Evolutionary conservation across 306 rosid species (phyloP).

Genomic region (Adenanthera pavonina): DNA sequence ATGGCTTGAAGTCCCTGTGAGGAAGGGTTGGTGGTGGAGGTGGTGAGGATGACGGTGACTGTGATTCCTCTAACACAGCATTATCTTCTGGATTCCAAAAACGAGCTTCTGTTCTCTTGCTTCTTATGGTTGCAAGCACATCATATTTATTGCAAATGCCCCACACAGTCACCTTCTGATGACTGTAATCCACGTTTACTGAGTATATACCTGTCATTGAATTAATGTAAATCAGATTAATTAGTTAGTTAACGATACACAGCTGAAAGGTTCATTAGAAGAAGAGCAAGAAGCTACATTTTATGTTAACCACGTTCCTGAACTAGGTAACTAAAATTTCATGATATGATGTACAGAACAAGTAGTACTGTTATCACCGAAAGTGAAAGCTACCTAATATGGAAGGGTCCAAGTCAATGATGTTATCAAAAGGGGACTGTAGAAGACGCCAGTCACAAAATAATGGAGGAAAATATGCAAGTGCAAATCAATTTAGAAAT

Average conservation of each 20-base stretch:
- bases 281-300: neutral
- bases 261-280: neutral
- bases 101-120: slow-evolving; percentile 81
- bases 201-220: slow-evolving; percentile 77
- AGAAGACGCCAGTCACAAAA: neutral
- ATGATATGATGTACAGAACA: slow-evolving; percentile 7
- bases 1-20: slow-evolving; percentile 46
- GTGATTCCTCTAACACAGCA: slow-evolving; percentile 40
- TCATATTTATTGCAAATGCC: slow-evolving; percentile 92
- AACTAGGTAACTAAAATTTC: neutral
- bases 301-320: neutral
- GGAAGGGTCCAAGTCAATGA: slow-evolving; percentile 15
- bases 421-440: neutral
- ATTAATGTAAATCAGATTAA: neutral
- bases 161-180: slow-evolving; percentile 90
- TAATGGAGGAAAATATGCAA: neutral
- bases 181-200: slow-evolving; percentile 65
- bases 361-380: slow-evolving; percentile 22
- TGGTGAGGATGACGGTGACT: slow-evolving; percentile 41
- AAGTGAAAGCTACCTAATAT: slow-evolving; percentile 31
- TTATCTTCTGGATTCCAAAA: slow-evolving; percentile 80
- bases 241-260: neutral
- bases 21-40: slow-evolving; percentile 34
- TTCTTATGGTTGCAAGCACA: slow-evolving; percentile 62
- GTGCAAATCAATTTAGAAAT: neutral